Base-by-base conservation (phyloP, 306 rosid species). In the Begonia loranthoides region DNA sequence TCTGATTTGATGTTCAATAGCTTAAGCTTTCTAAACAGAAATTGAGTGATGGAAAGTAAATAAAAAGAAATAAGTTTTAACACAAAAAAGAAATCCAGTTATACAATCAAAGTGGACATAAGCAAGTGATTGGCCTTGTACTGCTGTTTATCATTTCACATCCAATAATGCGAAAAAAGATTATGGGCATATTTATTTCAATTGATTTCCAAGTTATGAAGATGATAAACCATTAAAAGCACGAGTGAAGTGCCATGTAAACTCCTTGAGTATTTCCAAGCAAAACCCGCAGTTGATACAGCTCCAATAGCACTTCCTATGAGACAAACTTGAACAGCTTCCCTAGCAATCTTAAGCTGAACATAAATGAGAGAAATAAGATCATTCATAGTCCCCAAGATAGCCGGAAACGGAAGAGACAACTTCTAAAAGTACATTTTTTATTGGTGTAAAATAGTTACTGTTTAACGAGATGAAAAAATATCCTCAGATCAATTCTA, bases 251-350 rank as follows among this genome's bases (percentile, higher is more conserved):
- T 77, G 76, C 96, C 94, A 63, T 87, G 96, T 58, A 76, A 57
- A 69, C 96, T 87, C 71, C 48, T 83, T 1, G 96, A 87, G 72
- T 87, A 87, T 70, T 73, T 87, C 94, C 84, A 87, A 12, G 87
- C 41, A 64, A 66, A 38, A 34, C 85, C 81, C 13, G 93, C 95
- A 56, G 93, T 81, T 63, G 83, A 70, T 41, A 73, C 58, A 13
- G 84, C 95, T 69, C 95, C 95, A 63, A 88, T 46, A 69, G 70
- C 72, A 64, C 77, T 71, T 68, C 96, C 95, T 6, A 82, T 39
- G 45, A 84, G 59, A 49, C 79, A 77, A 74, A 52, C 69, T 46
- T 69, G 78, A 15, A 24, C 73, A 9, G 95, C 88, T 62, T 81
- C 82, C 62, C 86, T 74, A n/a, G 88, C 75, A 63, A 77, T 79